These are phyloP conservation scores for Beauveria sp. DNA, from an alignment of 2,329 filamentous ascomycete species.

Conservation along the genomic window DNA sequence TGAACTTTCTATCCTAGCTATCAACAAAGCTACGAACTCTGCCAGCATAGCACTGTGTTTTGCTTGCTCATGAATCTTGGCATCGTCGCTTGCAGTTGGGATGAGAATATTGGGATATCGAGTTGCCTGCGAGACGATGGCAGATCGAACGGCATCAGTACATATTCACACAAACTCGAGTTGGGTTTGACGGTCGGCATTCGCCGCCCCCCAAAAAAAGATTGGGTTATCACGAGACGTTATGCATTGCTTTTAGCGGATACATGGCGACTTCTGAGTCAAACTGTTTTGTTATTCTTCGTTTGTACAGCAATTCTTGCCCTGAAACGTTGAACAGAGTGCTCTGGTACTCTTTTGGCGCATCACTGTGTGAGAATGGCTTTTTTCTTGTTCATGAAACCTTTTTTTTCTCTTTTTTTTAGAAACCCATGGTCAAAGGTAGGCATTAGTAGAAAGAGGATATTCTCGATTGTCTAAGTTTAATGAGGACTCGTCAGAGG, in stretches of 20 bases:
- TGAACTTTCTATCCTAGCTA: background rate
- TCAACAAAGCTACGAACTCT: background rate
- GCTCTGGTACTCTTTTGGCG: constrained; percentile 13
- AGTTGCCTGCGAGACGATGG: background rate
- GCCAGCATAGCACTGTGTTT: background rate
- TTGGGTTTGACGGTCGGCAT: background rate
- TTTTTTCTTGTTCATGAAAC: constrained; percentile 14
- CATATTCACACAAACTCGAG: constrained; percentile 1
- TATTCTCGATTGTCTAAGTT: constrained; percentile 15
- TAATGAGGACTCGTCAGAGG: constrained; percentile 21
- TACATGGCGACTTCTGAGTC: constrained; percentile 20
- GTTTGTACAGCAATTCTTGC: constrained; percentile 16
- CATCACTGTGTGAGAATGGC: background rate
- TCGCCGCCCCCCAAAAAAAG: constrained; percentile 20
- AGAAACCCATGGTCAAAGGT: constrained; percentile 14
- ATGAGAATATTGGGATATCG: background rate
- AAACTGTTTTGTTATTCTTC: constrained; percentile 18
- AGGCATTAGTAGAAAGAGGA: constrained; percentile 16
- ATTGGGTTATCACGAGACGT: constrained; percentile 24
- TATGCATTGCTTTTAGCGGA: constrained; percentile 32
- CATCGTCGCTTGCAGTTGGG: background rate
- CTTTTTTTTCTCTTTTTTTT: constrained; percentile 8
- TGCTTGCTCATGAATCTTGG: background rate
- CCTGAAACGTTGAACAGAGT: constrained; percentile 8
- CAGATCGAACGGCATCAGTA: background rate